These are phyloP conservation scores for Hibiscus syriacus DNA, from an alignment of 345 rosid species.

Conservation along the genomic window DNA sequence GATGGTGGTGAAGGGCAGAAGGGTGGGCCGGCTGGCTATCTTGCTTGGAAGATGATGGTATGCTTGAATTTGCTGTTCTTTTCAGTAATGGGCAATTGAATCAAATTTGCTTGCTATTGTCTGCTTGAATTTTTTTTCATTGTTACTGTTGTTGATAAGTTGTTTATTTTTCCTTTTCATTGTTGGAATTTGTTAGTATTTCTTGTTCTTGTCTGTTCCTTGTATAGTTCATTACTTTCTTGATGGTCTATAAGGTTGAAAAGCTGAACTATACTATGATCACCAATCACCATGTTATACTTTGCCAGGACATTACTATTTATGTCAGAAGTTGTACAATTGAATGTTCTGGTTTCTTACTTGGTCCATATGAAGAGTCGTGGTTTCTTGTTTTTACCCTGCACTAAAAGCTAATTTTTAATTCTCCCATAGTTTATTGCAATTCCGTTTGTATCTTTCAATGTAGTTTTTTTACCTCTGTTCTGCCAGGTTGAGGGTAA, in stretches of 20 bases:
- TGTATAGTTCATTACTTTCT: neutral
- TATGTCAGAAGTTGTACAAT: neutral
- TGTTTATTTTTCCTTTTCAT: neutral
- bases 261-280: neutral
- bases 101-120: neutral
- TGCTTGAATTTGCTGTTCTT: no score
- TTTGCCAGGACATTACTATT: neutral
- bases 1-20: conserved; percentile 47
- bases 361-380: no score
- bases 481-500: conserved; percentile 69
- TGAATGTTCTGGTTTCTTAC: neutral
- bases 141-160: neutral
- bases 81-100: neutral
- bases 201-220: neutral
- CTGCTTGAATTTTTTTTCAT: neutral
- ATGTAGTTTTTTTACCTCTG: neutral
- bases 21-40: conserved; percentile 89
- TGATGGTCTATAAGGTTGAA: neutral
- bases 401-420: neutral
- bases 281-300: neutral
- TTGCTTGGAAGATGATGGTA: conserved; percentile 97
- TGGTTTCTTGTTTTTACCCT: neutral
- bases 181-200: neutral
- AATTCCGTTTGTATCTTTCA: neutral
- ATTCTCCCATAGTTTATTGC: neutral